Conservation (phyloP, 2,329 filamentous ascomycete species). For the Colletotrichum siamense region DNA sequence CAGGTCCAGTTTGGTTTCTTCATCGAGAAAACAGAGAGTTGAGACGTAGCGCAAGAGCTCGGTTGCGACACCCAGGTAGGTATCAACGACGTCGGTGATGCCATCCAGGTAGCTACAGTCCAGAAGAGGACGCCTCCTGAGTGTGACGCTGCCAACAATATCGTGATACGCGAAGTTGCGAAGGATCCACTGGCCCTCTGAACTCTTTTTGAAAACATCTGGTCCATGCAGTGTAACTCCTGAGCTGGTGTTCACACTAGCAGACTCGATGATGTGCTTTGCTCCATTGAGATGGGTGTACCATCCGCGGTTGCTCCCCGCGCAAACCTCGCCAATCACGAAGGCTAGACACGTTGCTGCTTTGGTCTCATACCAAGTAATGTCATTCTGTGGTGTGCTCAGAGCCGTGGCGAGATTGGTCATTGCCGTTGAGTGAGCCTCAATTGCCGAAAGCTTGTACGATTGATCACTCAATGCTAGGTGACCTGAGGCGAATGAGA, state of each 20-base stretch:
- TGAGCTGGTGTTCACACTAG: not conserved
- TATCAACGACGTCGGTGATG: constrained; percentile 22
- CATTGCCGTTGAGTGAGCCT: constrained; percentile 16
- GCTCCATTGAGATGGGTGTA: constrained; percentile 18
- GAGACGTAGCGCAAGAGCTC: constrained; percentile 10
- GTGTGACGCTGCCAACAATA: constrained; percentile 13
- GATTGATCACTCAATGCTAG: constrained; percentile 7
- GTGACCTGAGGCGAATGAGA: constrained; percentile 17
- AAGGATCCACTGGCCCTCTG: constrained; percentile 23
- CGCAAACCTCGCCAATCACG: constrained; percentile 13
- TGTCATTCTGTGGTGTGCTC: not conserved
- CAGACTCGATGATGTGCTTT: constrained; percentile 18
- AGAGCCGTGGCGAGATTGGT: constrained; percentile 5
- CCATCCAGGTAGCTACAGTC: constrained; percentile 16
- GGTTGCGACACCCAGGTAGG: constrained; percentile 21
- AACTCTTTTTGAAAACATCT: constrained; percentile 16
- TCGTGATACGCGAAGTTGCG: constrained; percentile 26
- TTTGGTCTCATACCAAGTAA: constrained; percentile 18
- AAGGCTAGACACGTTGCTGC: constrained; percentile 19
- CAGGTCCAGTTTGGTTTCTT: not conserved
- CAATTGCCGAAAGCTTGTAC: constrained; percentile 1
- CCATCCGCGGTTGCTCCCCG: constrained; percentile 9
- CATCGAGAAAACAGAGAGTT: not conserved
- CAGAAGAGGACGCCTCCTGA: constrained; percentile 12
- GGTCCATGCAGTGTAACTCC: not conserved